Percentiles rank a stretch among this genome's conserved stretches.
Conservation (phyloP, 2,329 filamentous ascomycete genomes). For the Colletotrichum viniferum region DNA sequence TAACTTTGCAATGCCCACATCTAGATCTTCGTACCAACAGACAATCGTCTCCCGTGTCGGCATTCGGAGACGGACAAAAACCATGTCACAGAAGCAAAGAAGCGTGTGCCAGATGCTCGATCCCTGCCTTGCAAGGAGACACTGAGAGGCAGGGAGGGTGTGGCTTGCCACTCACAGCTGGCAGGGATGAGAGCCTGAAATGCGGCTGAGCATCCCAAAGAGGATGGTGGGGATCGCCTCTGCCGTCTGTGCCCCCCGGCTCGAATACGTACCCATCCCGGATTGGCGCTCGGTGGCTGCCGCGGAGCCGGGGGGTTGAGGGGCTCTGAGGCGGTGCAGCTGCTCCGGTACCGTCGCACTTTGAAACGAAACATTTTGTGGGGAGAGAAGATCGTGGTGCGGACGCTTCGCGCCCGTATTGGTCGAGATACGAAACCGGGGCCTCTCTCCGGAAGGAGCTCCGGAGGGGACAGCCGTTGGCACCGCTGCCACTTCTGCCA, state of each 20-base stretch:
- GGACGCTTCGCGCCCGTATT: neutral
- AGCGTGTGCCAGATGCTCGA: neutral
- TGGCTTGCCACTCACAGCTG: constrained; percentile 5
- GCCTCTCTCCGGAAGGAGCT: neutral
- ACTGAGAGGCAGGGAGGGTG: neutral
- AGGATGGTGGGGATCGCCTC: constrained; percentile 1
- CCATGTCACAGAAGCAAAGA: neutral
- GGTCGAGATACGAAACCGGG: constrained; percentile 4
- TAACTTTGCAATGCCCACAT: neutral
- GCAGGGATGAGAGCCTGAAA: constrained; percentile 3
- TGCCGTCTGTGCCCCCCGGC: neutral
- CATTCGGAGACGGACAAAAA: neutral
- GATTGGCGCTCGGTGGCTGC: neutral
- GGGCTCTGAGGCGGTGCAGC: neutral
- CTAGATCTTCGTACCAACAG: neutral
- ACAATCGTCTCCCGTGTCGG: neutral
- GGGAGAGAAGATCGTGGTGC: neutral
- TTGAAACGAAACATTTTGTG: constrained; percentile 16
- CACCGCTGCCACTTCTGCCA: neutral
- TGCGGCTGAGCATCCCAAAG: constrained; percentile 15
- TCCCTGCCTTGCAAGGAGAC: neutral
- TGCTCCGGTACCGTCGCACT: neutral
- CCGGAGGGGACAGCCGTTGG: neutral
- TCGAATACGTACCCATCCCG: neutral
- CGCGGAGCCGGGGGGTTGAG: neutral